Conservation (phyloP, 2,329 filamentous ascomycete species). For the Ceratocystis variospora region DNA sequence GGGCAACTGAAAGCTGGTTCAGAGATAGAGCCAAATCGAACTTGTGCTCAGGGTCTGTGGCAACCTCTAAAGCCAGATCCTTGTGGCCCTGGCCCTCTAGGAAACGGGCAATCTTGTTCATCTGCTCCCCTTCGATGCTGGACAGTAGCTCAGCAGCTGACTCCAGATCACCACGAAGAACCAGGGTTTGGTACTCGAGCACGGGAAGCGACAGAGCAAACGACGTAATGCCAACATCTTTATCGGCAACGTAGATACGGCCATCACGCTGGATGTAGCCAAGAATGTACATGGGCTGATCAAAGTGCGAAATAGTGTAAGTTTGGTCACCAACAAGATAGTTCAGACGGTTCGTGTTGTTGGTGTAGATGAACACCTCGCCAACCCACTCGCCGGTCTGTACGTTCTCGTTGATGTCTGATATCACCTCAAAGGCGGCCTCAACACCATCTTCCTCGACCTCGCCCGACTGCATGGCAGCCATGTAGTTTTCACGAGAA, state of each 20-base stretch:
- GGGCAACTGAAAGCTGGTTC: conserved; percentile 69
- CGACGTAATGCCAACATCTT: conserved; percentile 83
- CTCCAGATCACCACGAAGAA: conserved; percentile 87
- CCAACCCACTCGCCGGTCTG: conserved; percentile 95
- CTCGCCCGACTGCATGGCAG: conserved; percentile 67
- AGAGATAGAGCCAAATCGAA: conserved; percentile 82
- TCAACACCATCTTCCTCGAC: conserved; percentile 88
- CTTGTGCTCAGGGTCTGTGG: conserved; percentile 89
- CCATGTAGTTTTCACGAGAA: conserved; percentile 75
- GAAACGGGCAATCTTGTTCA: conserved; percentile 97
- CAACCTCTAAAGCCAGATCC: conserved; percentile 84
- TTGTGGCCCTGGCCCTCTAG: conserved; percentile 95
- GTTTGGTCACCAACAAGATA: conserved; percentile 97
- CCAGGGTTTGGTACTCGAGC: conserved; percentile 91
- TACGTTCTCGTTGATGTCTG: conserved; percentile 85
- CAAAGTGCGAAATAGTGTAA: conserved; percentile 94
- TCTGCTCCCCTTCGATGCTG: conserved; percentile 77
- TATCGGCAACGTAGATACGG: conserved; percentile 89
- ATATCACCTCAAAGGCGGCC: conserved; percentile 88
- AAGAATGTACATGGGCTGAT: conserved; percentile 85
- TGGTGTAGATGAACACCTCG: conserved; percentile 98
- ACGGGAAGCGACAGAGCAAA: conserved; percentile 84
- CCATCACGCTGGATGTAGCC: conserved; percentile 93
- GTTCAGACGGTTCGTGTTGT: conserved; percentile 89
- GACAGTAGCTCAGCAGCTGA: conserved; percentile 72